Conservation (phyloP, 148 eudicot genomes). For the Nepenthes gracilis region DNA sequence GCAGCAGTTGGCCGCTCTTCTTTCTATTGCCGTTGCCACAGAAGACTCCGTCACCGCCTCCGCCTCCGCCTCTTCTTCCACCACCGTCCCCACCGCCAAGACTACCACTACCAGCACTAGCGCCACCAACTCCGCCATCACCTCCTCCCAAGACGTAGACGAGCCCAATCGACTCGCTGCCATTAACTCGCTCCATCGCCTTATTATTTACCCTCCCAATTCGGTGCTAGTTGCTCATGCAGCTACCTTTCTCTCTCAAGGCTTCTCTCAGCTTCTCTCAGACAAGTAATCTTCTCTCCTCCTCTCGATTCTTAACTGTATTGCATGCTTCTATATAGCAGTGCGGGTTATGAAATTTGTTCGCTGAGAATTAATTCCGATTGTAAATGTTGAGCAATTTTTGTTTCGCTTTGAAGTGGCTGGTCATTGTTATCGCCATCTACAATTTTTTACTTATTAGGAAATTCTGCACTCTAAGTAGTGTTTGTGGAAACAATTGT, state of each 20-base stretch:
- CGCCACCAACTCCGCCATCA: constrained; percentile 5
- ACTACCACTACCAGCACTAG: constrained; percentile 2
- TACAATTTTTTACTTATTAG: no score
- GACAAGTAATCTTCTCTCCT: constrained; percentile 40
- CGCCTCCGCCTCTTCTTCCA: constrained; percentile 7
- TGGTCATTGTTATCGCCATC: no score
- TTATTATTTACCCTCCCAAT: constrained; percentile 69
- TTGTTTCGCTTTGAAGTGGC: no score
- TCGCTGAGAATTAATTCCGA: no score
- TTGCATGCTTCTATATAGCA: neutral
- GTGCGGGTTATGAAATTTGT: no score
- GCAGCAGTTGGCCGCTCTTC: constrained; percentile 52
- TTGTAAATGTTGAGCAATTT: no score
- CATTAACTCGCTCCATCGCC: constrained; percentile 58
- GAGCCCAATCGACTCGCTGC: constrained; percentile 62
- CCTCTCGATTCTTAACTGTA: neutral
- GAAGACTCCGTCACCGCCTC: constrained; percentile 13
- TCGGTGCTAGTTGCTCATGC: constrained; percentile 70
- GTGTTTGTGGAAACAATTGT: no score
- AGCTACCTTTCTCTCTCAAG: constrained; percentile 71
- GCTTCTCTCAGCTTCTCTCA: constrained; percentile 66
- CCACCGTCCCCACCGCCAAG: constrained; percentile 11
- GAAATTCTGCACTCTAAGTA: no score
- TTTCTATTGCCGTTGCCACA: constrained; percentile 39
- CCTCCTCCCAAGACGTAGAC: constrained; percentile 22